These are phyloP conservation scores for Melocanna baccifera DNA, from an alignment of 176 grass and related monocot species.

Conservation along the genomic window DNA sequence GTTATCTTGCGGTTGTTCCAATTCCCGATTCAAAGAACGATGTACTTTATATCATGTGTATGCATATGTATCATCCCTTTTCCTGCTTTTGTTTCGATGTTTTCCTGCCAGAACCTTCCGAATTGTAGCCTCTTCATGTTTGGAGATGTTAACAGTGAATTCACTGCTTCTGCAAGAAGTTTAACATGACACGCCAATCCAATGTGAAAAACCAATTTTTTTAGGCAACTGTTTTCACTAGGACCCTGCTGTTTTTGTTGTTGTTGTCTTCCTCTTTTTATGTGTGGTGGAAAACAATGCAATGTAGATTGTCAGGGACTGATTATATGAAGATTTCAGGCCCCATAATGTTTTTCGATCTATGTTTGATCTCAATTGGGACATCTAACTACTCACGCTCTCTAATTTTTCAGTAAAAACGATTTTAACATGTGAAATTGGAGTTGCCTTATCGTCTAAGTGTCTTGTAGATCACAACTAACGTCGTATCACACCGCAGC, in stretches of 20 bases:
- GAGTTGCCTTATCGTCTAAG: too few relatives aligned
- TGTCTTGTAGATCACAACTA: background rate
- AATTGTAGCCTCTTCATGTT: background rate
- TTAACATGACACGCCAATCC: background rate
- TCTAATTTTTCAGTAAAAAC: background rate
- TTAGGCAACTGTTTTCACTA: background rate
- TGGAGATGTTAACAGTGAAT: background rate
- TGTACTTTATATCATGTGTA: background rate
- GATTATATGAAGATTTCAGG: background rate
- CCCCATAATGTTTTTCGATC: background rate
- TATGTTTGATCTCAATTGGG: background rate
- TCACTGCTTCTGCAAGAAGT: background rate
- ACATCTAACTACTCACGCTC: background rate
- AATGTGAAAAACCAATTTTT: background rate
- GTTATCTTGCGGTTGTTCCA: background rate
- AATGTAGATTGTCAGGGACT: background rate
- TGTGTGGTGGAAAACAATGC: background rate
- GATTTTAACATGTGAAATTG: background rate
- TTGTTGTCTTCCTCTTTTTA: background rate
- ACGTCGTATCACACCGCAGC: background rate
- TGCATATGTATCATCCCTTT: background rate
- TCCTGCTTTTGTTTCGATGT: background rate
- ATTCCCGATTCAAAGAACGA: background rate
- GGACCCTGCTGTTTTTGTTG: background rate
- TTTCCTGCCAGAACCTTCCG: background rate